A percentile compares a stretch with the other conserved stretches of the same genome.
Conservation (phyloP, 306 rosid species). For the Rubus idaeus region DNA sequence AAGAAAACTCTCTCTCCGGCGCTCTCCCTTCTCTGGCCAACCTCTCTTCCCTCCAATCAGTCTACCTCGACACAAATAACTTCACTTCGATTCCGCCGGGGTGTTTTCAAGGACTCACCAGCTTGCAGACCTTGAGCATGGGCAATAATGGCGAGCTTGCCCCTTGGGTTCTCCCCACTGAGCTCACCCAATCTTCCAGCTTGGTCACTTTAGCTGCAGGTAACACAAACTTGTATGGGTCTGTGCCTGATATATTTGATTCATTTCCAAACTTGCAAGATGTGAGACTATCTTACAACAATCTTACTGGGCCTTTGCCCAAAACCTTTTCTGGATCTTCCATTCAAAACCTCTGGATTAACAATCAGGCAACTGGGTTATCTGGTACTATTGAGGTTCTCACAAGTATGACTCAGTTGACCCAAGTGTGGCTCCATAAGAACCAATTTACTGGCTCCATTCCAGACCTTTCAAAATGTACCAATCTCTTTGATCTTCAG, state of each 20-base stretch:
- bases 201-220: constrained; percentile 41
- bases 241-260: constrained; percentile 59
- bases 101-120: constrained; percentile 47
- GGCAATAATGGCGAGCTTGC: constrained; percentile 35
- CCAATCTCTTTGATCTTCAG: constrained; percentile 54
- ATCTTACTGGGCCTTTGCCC: constrained; percentile 67
- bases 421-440: constrained; percentile 74
- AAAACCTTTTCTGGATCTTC: constrained; percentile 45
- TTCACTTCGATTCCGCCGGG: constrained; percentile 50
- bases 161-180: constrained; percentile 51
- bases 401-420: constrained; percentile 51
- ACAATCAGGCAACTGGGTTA: constrained; percentile 63
- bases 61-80: constrained; percentile 48
- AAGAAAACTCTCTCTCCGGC: constrained; percentile 53
- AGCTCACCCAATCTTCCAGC: constrained; percentile 42
- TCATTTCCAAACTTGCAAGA: constrained; percentile 38
- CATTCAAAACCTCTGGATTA: constrained; percentile 62
- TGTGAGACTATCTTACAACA: constrained; percentile 74
- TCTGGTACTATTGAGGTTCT: constrained; percentile 56
- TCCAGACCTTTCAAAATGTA: constrained; percentile 58
- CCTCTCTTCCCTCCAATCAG: constrained; percentile 40
- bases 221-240: constrained; percentile 37
- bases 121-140: constrained; percentile 47
- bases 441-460: constrained; percentile 65
- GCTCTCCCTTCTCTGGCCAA: constrained; percentile 63